Base-by-base conservation (phyloP, 139 green algal species). In the Tetradesmus lagerheimii region DNA sequence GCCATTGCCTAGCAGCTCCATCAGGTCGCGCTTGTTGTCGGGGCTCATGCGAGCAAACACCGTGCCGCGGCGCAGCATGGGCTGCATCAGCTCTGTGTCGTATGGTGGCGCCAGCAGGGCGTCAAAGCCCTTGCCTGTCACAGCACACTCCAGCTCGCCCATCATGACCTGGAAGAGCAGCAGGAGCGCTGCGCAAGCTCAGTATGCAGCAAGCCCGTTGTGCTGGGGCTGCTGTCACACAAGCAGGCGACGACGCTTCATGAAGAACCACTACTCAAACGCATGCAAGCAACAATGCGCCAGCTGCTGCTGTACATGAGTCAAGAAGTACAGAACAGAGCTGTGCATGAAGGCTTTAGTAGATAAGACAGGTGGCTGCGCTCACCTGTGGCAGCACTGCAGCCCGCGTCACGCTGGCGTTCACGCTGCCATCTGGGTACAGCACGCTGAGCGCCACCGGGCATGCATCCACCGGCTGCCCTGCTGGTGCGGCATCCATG, bases 111-210 rank as follows among this genome's bases (percentile, higher is more conserved):
- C 38, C 34, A 71, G 31, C 62, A 75, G 31, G 1, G 23, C 66
- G 75, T 89, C 85, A 90, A 96, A 97, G 39, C 94, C 95, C 43
- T 94, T 94, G 80, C 94, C 95, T 20, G 95, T 97, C 35, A 96
- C 94, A 15, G 95, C 94, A 79, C 89, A 93, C 78, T 94, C 89
- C 31, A 93, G 34, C 31, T 92, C 87, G 27, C 93, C 92, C 45
- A 75, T 74, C 64, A 92, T 57, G 45, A 94, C 88, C 27, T 53
- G 64, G 20, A 23, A 53, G 20, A 90, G 34, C 76, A 86, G 67
- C 67, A 31, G 57, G 23, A 71, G n/a, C 4, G 9, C 43, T 15
- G 6, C 43, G 43, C 43, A 50, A 50, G 43, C 5, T 50, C 43
- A 50, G 43, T n/a, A n/a, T n/a, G n/a, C n/a, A n/a, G n/a, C n/a